phyloP scores from a whole-genome alignment of 768 basidiomycete species.

The Rhizopogon rudus region DNA sequence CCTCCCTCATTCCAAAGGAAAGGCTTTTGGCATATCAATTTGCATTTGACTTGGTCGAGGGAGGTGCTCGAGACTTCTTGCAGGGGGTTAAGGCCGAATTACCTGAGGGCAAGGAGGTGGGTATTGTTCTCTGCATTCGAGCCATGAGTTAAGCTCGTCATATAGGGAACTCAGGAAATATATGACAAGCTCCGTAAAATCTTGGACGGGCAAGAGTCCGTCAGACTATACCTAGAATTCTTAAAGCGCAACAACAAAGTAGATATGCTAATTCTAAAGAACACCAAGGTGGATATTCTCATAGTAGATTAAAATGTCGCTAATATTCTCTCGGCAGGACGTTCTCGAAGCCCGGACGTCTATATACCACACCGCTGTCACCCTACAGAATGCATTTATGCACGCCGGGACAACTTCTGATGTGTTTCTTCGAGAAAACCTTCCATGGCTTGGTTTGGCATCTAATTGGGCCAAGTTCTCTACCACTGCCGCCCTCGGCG shows the following conservation, averaged over 20 bases:
- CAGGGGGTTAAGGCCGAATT: slow-evolving; percentile 66
- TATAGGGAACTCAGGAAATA: slow-evolving; percentile 51
- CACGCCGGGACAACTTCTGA: slow-evolving; percentile 98
- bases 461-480: slow-evolving; percentile 99
- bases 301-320: slow-evolving; percentile 3
- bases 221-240: slow-evolving; percentile 93
- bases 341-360: slow-evolving; percentile 90
- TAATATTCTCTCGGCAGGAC: slow-evolving; percentile 45
- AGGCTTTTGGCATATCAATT: slow-evolving; percentile 87
- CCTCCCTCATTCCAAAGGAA: slow-evolving; percentile 65
- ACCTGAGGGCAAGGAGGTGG: slow-evolving; percentile 63
- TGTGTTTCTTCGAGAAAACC: slow-evolving; percentile 87
- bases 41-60: slow-evolving; percentile 93
- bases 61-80: slow-evolving; percentile 90
- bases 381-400: slow-evolving; percentile 96
- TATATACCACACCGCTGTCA: slow-evolving; percentile 95
- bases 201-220: slow-evolving; percentile 85
- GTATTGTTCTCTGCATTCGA: slow-evolving; percentile 11
- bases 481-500: slow-evolving; percentile 93
- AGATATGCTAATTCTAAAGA: slow-evolving; percentile 87
- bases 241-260: slow-evolving; percentile 91
- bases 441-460: slow-evolving; percentile 94
- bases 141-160: slow-evolving; percentile 8
- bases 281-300: slow-evolving; percentile 64
- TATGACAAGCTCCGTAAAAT: slow-evolving; percentile 80